Evolutionary conservation across 805 yeast genomes (phyloP).

Genomic region (Saturnispora sekii): DNA sequence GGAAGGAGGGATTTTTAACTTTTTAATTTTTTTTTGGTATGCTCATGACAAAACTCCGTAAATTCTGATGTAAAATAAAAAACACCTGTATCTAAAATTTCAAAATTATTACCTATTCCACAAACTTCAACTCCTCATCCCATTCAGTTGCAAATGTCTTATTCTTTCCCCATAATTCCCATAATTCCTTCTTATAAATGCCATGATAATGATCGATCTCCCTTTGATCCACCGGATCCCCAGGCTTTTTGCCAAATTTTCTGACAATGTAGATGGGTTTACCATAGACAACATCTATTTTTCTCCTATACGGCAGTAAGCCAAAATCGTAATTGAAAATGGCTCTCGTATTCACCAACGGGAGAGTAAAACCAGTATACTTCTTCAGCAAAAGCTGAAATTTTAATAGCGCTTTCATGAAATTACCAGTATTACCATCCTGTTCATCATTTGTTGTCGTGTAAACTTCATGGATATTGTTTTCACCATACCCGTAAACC

Average conservation of each 20-base stretch:
- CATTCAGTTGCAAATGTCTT: conserved; percentile 43
- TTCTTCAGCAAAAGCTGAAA: conserved; percentile 68
- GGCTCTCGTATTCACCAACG: conserved; percentile 87
- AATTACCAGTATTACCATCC: conserved; percentile 13
- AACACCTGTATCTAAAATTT: neutral
- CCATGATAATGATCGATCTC: conserved; percentile 64
- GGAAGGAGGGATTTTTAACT: conserved; percentile 7
- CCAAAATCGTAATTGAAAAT: conserved; percentile 91
- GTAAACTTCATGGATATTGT: conserved; percentile 39
- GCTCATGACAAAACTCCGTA: neutral
- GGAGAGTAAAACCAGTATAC: conserved; percentile 73
- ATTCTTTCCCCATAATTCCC: conserved; percentile 55
- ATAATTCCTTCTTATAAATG: conserved; percentile 55
- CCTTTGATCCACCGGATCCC: conserved; percentile 28
- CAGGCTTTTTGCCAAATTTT: conserved; percentile 17
- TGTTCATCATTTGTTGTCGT: conserved; percentile 19
- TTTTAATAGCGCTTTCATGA: conserved; percentile 32
- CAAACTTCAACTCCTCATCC: conserved; percentile 38
- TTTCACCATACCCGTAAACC: conserved; percentile 86
- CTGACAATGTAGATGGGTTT: conserved; percentile 38
- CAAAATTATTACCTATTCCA: conserved; percentile 24
- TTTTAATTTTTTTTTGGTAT: neutral
- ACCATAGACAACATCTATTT: conserved; percentile 69
- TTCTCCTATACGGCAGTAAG: conserved; percentile 72
- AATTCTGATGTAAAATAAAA: neutral